phyloP scores from a whole-genome alignment of 768 basidiomycete genomes.

The Panus rudis region DNA sequence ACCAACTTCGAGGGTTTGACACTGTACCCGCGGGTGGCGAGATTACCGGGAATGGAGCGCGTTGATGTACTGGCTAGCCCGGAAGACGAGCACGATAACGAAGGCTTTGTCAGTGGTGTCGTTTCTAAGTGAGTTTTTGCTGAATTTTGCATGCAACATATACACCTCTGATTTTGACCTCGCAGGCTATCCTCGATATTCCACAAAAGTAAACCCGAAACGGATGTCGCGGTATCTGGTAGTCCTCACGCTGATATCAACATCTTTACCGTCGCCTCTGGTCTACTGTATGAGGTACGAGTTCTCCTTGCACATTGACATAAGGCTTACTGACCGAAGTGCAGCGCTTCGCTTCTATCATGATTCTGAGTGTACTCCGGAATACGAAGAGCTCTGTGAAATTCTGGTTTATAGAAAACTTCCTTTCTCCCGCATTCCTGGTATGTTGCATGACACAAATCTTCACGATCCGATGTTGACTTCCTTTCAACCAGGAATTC shows the following conservation, averaged over 20 bases:
- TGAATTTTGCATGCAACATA: no score
- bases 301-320: neutral
- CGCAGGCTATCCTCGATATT: conserved; percentile 23
- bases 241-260: conserved; percentile 84
- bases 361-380: conserved; percentile 92
- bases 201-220: conserved; percentile 5
- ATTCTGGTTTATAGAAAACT: conserved; percentile 99
- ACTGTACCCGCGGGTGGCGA: conserved; percentile 70
- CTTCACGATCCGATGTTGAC: neutral
- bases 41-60: conserved; percentile 69
- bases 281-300: conserved; percentile 86
- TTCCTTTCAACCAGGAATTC: conserved; percentile 58
- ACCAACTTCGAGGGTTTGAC: conserved; percentile 90
- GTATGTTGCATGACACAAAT: conserved; percentile 36
- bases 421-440: conserved; percentile 94
- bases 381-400: conserved; percentile 95
- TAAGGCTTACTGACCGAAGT: conserved; percentile 4
- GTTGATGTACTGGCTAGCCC: conserved; percentile 67
- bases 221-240: conserved; percentile 12
- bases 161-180: no score
- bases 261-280: conserved; percentile 98
- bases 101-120: conserved; percentile 40
- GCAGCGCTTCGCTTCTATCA: conserved; percentile 94
- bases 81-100: conserved; percentile 21
- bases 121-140: conserved; percentile 48